Percentiles rank a stretch among this genome's conserved stretches.
These are phyloP conservation scores for Crassisporium funariophilum DNA, from an alignment of 768 basidiomycete genomes.

Conservation along the genomic window DNA sequence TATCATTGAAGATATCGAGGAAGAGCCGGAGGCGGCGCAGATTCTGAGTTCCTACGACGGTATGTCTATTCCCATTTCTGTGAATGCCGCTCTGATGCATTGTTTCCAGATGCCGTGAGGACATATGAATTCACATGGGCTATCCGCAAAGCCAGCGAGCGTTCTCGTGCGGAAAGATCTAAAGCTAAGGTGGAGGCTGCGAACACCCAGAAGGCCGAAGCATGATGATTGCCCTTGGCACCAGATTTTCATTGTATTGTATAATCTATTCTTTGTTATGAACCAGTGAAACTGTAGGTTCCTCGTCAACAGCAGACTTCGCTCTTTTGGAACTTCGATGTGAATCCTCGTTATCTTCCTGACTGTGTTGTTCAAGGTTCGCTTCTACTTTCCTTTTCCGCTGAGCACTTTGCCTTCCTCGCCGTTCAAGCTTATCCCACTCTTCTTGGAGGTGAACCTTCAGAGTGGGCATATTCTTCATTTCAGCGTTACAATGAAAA, in stretches of 20 bases:
- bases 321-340: no score
- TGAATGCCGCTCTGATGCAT: slow-evolving; percentile 3
- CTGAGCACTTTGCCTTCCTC: slow-evolving; percentile 42
- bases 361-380: slow-evolving; percentile 5
- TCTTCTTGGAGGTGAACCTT: slow-evolving; percentile 78
- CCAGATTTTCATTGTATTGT: no score
- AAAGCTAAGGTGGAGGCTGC: slow-evolving; percentile 35
- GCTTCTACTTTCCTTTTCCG: slow-evolving; percentile 42
- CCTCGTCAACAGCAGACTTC: no score
- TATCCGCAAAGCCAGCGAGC: slow-evolving; percentile 79
- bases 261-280: no score
- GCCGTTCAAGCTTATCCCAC: slow-evolving; percentile 53
- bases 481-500: slow-evolving; percentile 62
- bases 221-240: no score
- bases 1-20: slow-evolving; percentile 86
- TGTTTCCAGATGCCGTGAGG: slow-evolving; percentile 69
- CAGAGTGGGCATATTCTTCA: slow-evolving; percentile 74
- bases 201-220: no score
- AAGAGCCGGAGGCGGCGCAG: slow-evolving; percentile 75
- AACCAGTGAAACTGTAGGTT: no score
- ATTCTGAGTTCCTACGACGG: slow-evolving; percentile 89
- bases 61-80: slow-evolving; percentile 27
- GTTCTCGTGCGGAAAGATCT: slow-evolving; percentile 51
- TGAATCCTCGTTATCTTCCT: no score
- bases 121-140: slow-evolving; percentile 95